Conservation (phyloP, 2,329 filamentous ascomycete species). For the Fusarium sacchari region DNA sequence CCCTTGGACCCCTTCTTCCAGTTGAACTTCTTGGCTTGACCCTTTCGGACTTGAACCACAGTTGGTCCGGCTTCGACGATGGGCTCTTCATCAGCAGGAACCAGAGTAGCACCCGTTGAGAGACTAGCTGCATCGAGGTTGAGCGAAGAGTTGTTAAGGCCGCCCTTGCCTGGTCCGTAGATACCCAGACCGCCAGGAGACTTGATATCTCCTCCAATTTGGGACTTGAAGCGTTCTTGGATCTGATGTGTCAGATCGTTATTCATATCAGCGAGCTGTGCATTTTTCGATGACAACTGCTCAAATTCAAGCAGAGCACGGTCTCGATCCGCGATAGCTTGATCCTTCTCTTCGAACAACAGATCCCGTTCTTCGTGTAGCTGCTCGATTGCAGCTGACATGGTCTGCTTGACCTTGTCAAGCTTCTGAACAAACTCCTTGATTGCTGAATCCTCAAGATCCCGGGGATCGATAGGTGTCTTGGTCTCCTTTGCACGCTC, state of each 20-base stretch:
- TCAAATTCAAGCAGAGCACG: constrained; percentile 96
- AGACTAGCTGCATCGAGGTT: constrained; percentile 65
- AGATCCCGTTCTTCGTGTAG: constrained; percentile 79
- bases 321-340: constrained; percentile 85
- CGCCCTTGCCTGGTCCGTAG: constrained; percentile 63
- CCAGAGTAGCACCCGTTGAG: constrained; percentile 66
- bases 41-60: constrained; percentile 93
- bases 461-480: constrained; percentile 80
- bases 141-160: constrained; percentile 59
- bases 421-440: constrained; percentile 87
- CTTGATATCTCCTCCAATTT: constrained; percentile 64
- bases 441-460: constrained; percentile 88
- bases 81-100: constrained; percentile 73
- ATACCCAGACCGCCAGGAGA: constrained; percentile 67
- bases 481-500: constrained; percentile 86
- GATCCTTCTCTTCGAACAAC: constrained; percentile 84
- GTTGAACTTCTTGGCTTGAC: constrained; percentile 95
- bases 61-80: constrained; percentile 82
- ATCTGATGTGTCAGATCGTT: constrained; percentile 95
- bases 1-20: constrained; percentile 98
- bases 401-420: constrained; percentile 68
- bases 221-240: constrained; percentile 90
- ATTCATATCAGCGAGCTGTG: constrained; percentile 93
- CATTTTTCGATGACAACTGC: constrained; percentile 92
- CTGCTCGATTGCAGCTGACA: constrained; percentile 67